Percentiles rank a stretch among this genome's conserved stretches.
Conservation (phyloP, 768 basidiomycete species). For the Pholiota molesta region DNA sequence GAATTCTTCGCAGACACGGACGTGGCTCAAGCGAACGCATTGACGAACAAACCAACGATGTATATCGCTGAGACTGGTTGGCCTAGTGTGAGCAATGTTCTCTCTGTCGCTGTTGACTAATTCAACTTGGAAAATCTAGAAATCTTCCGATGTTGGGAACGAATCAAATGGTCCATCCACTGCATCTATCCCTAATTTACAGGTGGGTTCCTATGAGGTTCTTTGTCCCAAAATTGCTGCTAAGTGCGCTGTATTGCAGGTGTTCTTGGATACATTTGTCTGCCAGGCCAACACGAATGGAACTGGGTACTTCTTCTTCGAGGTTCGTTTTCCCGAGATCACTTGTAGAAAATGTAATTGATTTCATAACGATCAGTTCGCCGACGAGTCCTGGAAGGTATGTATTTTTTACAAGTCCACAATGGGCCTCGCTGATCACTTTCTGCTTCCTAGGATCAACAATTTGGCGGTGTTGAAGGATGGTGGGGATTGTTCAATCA, state of each 20-base stretch:
- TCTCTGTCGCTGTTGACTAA: neutral
- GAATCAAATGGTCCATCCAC: slow-evolving; percentile 68
- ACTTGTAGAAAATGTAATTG: neutral
- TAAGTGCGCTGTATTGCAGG: slow-evolving; percentile 39
- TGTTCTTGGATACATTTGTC: slow-evolving; percentile 83
- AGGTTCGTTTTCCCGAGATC: slow-evolving; percentile 38
- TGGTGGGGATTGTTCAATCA: slow-evolving; percentile 53
- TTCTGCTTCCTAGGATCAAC: slow-evolving; percentile 35
- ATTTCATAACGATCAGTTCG: slow-evolving; percentile 47
- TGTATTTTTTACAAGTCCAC: slow-evolving; percentile 17
- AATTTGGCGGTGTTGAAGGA: slow-evolving; percentile 81
- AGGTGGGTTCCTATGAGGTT: slow-evolving; percentile 33
- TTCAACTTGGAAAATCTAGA: slow-evolving; percentile 35
- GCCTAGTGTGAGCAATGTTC: slow-evolving; percentile 23
- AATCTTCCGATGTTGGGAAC: slow-evolving; percentile 60
- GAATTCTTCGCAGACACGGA: slow-evolving; percentile 76
- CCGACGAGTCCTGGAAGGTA: slow-evolving; percentile 85
- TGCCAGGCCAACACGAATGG: slow-evolving; percentile 84
- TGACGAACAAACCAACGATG: slow-evolving; percentile 77
- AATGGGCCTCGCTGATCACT: neutral
- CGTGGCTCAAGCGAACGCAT: slow-evolving; percentile 51
- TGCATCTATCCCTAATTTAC: slow-evolving; percentile 64
- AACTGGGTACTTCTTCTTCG: slow-evolving; percentile 89
- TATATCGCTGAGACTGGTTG: slow-evolving; percentile 93
- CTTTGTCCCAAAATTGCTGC: neutral